Evolutionary conservation across 345 rosid species (phyloP), one percentile per base, ranked within the genome.

Genomic region (Microcos paniculata): DNA sequence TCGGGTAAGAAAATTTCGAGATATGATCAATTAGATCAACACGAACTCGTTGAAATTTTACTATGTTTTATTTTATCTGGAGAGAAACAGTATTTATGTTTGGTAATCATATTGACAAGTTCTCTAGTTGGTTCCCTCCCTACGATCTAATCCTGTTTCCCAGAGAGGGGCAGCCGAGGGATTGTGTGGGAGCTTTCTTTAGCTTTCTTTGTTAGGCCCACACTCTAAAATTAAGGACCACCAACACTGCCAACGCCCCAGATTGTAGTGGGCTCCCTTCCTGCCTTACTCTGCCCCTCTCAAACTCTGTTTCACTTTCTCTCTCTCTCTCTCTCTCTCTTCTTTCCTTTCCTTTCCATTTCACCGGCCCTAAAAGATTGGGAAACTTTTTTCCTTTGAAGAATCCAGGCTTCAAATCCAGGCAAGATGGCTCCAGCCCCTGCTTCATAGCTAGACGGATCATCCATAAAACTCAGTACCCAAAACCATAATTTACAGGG

Each of bases 141-240:
- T 4, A 1, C 18, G 16, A 2, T 19, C 24, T 19, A 9, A 16
- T 21, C 46, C 26, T 55, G 62, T 70, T 70, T 70, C 61, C 59
- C 30, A 10, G 3, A 16, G 52, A 65, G 70, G 62, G 59, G 74
- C 74, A 70, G 45, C 62, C 30, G 3, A 52, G 43, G 59, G 16
- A 52, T 48, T 70, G 18, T 21, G 26, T 38, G 74, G 59, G 43
- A 42, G 70, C 9, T 65, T 65, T 48, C 70, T 13, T 23, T 65
- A 23, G 40, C 53, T 45, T 65, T 65, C 52, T 23, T 6, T 1
- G 5, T 4, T 65, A 42, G 70, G 33, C 52, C 33, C 70, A 52
- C 57, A 53, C 58, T n/a, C 6, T 10, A 1, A 9, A 35, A 3
- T 35, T 35, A 23, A 21, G 59, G 59, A 55, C 59, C 59, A 55